These are phyloP conservation scores for Poa annua DNA, from an alignment of 176 grass and related monocot genomes.

Conservation along the genomic window DNA sequence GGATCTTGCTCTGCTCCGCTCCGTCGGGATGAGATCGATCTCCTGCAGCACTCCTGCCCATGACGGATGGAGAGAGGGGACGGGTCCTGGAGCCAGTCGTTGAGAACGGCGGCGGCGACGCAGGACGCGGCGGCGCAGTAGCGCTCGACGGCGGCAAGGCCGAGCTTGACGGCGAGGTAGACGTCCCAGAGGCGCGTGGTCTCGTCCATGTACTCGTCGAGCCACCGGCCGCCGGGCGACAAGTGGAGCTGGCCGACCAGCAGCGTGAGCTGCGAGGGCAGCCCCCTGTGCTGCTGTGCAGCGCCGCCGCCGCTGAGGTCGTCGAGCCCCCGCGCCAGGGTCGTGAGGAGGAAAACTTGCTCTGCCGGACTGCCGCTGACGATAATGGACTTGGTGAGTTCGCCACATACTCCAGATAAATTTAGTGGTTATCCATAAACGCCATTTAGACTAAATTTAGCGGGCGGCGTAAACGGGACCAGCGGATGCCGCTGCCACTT, in stretches of 20 bases:
- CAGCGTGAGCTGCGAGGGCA: slow-evolving; percentile 76
- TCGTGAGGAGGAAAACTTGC: no score
- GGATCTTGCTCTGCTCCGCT: no score
- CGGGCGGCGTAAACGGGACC: no score
- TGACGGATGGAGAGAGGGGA: slow-evolving; percentile 62
- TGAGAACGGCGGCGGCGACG: slow-evolving; percentile 49
- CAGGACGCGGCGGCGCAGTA: slow-evolving; percentile 76
- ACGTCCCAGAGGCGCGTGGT: slow-evolving; percentile 88
- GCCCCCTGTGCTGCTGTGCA: slow-evolving; percentile 56
- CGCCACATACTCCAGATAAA: no score
- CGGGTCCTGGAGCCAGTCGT: slow-evolving; percentile 70
- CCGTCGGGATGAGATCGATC: no score
- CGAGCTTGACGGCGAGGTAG: slow-evolving; percentile 82
- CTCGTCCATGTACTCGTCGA: slow-evolving; percentile 99
- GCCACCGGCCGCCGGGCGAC: slow-evolving; percentile 85
- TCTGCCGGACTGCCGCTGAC: no score
- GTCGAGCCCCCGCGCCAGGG: slow-evolving; percentile 70
- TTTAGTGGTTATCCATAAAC: no score
- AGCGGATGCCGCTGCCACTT: no score
- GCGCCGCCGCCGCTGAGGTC: slow-evolving; percentile 61
- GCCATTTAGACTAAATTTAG: no score
- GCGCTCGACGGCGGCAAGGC: slow-evolving; percentile 70
- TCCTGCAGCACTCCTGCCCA: background rate
- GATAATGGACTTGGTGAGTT: no score
- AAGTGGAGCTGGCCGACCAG: slow-evolving; percentile 88